phyloP scores from a whole-genome alignment of 495 filamentous ascomycete genomes.

The Astrocystis sublimbata region DNA sequence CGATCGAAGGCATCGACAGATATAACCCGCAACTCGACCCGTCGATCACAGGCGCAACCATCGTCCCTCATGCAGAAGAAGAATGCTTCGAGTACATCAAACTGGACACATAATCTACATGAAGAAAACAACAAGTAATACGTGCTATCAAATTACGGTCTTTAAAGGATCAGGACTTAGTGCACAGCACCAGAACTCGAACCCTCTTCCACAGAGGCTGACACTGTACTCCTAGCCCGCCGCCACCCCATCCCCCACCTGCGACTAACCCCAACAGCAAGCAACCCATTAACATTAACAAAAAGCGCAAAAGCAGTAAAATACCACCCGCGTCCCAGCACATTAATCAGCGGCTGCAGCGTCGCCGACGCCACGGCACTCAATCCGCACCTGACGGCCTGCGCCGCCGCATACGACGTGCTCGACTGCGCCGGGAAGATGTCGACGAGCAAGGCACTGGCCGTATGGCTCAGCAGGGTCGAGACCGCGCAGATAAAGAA shows the following conservation, averaged over 20 bases:
- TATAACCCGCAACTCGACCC: conserved; percentile 27
- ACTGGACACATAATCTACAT: no score
- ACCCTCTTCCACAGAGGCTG: not conserved
- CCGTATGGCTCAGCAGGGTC: conserved; percentile 12
- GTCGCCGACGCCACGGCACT: conserved; percentile 22
- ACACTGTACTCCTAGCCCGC: not conserved
- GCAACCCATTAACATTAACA: not conserved
- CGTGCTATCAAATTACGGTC: no score
- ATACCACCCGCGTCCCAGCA: conserved; percentile 24
- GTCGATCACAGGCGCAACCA: not conserved
- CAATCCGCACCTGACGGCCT: conserved; percentile 25
- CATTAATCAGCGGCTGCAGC: conserved; percentile 25
- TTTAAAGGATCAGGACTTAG: not conserved
- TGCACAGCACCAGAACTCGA: not conserved
- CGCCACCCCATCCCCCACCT: not conserved
- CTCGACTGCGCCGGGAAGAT: conserved; percentile 22
- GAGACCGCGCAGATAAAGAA: conserved; percentile 15
- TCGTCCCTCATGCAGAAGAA: not conserved
- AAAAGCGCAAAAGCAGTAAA: conserved; percentile 28
- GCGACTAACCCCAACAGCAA: not conserved
- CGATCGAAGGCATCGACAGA: conserved; percentile 31
- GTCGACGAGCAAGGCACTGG: conserved; percentile 27
- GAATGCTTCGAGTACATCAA: no score
- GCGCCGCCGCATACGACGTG: conserved; percentile 26
- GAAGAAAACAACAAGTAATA: no score